Percentiles rank a stretch among this genome's conserved stretches.
Conservation (phyloP, 805 yeast species). For the Sungouiozyma ichnusensis region DNA sequence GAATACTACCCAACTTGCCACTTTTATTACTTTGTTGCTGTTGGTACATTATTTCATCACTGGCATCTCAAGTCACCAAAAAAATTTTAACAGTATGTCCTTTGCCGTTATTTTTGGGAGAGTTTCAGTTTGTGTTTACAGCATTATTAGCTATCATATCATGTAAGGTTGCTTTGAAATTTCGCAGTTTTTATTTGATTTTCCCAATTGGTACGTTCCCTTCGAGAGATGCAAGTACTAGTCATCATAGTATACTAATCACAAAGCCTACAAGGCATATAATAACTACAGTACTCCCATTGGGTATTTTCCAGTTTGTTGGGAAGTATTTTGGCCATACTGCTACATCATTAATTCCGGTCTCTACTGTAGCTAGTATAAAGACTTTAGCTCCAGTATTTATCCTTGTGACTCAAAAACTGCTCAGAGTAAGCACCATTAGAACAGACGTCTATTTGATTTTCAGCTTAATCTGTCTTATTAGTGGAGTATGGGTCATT, state of each 20-base stretch:
- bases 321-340: slow-evolving; percentile 54
- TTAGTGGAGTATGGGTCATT: slow-evolving; percentile 25
- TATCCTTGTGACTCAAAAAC: slow-evolving; percentile 45
- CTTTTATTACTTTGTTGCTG: slow-evolving; percentile 37
- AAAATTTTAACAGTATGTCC: slow-evolving; percentile 43
- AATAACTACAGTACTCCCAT: slow-evolving; percentile 44
- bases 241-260: slow-evolving; percentile 6
- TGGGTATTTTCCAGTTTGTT: slow-evolving; percentile 54
- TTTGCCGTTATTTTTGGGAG: slow-evolving; percentile 55
- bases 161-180: slow-evolving; percentile 28
- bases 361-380: slow-evolving; percentile 63
- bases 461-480: slow-evolving; percentile 18
- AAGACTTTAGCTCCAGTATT: slow-evolving; percentile 57
- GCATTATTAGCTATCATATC: slow-evolving; percentile 34
- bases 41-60: slow-evolving; percentile 55
- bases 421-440: slow-evolving; percentile 20
- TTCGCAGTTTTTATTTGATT: slow-evolving; percentile 22
- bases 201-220: slow-evolving; percentile 55
- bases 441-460: slow-evolving; percentile 7
- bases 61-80: slow-evolving; percentile 57
- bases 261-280: slow-evolving; percentile 31
- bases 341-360: slow-evolving; percentile 55
- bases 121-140: slow-evolving; percentile 49
- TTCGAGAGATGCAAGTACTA: slow-evolving; percentile 9
- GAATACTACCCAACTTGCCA: slow-evolving; percentile 13